phyloP scores from a whole-genome alignment of 495 filamentous ascomycete genomes.

The Antarctomyces pellizariae region DNA sequence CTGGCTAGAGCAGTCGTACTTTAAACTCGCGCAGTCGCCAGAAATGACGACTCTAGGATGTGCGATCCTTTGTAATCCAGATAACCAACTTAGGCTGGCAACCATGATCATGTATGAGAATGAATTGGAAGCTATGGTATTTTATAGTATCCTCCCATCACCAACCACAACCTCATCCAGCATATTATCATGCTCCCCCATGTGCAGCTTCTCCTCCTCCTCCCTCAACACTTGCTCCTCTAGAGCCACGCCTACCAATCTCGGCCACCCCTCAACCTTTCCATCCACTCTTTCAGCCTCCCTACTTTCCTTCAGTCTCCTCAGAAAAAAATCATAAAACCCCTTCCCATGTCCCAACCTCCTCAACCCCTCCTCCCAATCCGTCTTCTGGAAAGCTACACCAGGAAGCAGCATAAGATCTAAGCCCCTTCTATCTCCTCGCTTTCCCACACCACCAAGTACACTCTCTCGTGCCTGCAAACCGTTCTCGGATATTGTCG shows the following conservation, averaged over 20 bases:
- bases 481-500: constrained; percentile 40
- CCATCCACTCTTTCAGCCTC: constrained; percentile 17
- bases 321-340: constrained; percentile 86
- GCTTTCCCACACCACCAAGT: constrained; percentile 28
- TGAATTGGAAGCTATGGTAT: no score
- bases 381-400: constrained; percentile 60
- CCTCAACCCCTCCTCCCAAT: constrained; percentile 25
- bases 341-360: constrained; percentile 88
- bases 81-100: no score
- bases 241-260: constrained; percentile 64
- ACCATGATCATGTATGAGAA: no score
- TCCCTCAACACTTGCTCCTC: constrained; percentile 58
- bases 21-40: no score
- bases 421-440: constrained; percentile 27
- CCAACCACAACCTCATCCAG: constrained; percentile 11
- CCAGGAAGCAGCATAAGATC: constrained; percentile 86
- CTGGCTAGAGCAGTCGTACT: no score
- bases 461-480: constrained; percentile 40
- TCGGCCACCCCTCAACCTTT: constrained; percentile 27
- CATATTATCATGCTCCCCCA: constrained; percentile 15
- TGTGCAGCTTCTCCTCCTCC: constrained; percentile 35
- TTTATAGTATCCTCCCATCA: constrained; percentile 12
- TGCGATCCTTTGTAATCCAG: no score
- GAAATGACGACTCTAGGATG: no score
- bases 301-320: constrained; percentile 33